Evolutionary conservation across 768 basidiomycete species (phyloP).

Genomic region (Tylopilus sp.): DNA sequence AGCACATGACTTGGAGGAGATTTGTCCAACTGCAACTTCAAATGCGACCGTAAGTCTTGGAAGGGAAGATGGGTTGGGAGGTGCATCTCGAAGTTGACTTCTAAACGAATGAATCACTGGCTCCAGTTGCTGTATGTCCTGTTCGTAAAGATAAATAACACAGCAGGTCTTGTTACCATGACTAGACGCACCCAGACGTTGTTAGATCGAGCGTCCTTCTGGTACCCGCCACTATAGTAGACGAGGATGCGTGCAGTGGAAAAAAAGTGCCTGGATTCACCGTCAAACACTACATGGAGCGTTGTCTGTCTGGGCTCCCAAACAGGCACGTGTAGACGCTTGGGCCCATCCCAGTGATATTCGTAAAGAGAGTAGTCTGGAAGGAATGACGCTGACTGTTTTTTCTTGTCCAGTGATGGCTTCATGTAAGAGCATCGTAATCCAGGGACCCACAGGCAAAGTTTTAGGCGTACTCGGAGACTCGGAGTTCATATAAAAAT

Average conservation of each 20-base stretch:
- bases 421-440: constrained; percentile 17
- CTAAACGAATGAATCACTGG: constrained; percentile 7
- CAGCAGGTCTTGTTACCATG: neutral
- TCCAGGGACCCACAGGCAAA: neutral
- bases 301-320: constrained; percentile 26
- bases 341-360: constrained; percentile 24
- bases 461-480: neutral
- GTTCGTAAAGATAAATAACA: neutral
- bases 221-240: constrained; percentile 9
- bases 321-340: constrained; percentile 16
- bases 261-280: constrained; percentile 18
- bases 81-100: neutral
- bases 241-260: constrained; percentile 20
- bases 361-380: constrained; percentile 18
- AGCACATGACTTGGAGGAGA: constrained; percentile 1
- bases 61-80: constrained; percentile 13
- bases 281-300: constrained; percentile 21
- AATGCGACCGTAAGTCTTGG: constrained; percentile 21
- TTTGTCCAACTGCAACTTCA: constrained; percentile 13
- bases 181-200: constrained; percentile 19
- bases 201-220: constrained; percentile 6
- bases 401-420: constrained; percentile 19
- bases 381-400: constrained; percentile 5
- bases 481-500: neutral
- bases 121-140: constrained; percentile 21